Percentiles rank a stretch among this genome's conserved stretches.
phyloP scores from a whole-genome alignment of 2,329 filamentous ascomycete genomes.

The Diaporthe capsici region DNA sequence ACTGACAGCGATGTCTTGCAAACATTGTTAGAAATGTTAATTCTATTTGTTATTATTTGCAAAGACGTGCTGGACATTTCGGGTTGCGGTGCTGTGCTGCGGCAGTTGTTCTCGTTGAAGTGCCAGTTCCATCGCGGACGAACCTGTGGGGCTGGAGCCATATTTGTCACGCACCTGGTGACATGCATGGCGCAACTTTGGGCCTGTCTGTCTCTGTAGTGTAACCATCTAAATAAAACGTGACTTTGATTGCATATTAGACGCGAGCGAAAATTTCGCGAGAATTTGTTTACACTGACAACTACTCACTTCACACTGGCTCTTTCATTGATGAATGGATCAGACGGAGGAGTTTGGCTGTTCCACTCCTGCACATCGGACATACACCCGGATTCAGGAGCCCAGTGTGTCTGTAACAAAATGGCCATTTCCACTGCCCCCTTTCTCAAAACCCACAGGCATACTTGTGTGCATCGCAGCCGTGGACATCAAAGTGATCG shows the following conservation, averaged over 20 bases:
- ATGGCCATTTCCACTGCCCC: slow-evolving; percentile 7
- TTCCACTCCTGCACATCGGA: neutral
- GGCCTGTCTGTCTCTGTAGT: neutral
- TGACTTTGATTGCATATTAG: neutral
- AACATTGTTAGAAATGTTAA: neutral
- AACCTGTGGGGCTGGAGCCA: slow-evolving; percentile 18
- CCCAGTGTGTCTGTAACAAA: slow-evolving; percentile 10
- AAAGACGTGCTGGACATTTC: neutral
- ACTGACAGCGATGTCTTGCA: neutral
- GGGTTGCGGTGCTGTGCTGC: neutral
- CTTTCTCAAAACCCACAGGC: neutral
- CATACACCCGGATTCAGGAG: neutral
- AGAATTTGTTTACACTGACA: neutral
- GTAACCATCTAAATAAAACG: neutral
- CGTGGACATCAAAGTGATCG: neutral
- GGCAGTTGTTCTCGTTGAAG: neutral
- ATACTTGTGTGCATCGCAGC: neutral
- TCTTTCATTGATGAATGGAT: neutral
- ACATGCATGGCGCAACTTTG: slow-evolving; percentile 23
- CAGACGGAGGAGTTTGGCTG: too few species aligned
- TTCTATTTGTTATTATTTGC: neutral
- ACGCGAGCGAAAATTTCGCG: neutral
- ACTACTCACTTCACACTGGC: neutral
- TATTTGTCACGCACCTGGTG: neutral
- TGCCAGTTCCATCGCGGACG: neutral